Evolutionary conservation across 305 asterid genomes (phyloP).

Genomic region (Solanum hybrid): DNA sequence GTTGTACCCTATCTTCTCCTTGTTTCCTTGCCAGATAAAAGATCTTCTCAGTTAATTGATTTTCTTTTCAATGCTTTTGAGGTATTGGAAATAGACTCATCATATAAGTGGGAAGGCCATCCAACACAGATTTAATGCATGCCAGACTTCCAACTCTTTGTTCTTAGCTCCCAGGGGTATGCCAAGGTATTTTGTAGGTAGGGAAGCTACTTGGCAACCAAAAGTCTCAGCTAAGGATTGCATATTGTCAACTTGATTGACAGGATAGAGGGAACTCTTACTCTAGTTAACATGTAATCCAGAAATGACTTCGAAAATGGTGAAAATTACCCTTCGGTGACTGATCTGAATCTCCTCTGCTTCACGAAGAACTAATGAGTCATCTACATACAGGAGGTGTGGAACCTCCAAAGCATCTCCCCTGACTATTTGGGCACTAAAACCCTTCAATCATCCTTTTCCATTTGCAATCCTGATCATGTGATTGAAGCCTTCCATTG

Average conservation of each 20-base stretch:
- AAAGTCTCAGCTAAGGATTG: not conserved
- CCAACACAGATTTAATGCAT: not conserved
- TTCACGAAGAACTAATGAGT: not conserved
- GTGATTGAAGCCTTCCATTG: not conserved
- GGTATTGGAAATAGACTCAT: not conserved
- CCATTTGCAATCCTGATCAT: not conserved
- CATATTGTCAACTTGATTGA: not conserved
- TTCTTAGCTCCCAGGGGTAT: not conserved
- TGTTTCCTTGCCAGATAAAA: not conserved
- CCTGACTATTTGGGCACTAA: not conserved
- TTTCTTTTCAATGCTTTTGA: not conserved
- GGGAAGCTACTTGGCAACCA: not conserved
- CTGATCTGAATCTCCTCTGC: not conserved
- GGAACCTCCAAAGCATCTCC: not conserved
- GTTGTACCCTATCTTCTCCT: not conserved
- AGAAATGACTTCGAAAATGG: not conserved
- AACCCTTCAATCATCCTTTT: not conserved
- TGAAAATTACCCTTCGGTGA: not conserved
- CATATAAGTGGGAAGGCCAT: not conserved
- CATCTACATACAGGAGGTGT: not conserved
- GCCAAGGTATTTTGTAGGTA: not conserved
- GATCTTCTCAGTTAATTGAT: not conserved
- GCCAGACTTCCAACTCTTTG: not conserved
- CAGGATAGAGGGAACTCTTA: not conserved
- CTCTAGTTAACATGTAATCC: not conserved